Conservation (phyloP, 2,329 filamentous ascomycete genomes). For the Grosmannia serpens region DNA sequence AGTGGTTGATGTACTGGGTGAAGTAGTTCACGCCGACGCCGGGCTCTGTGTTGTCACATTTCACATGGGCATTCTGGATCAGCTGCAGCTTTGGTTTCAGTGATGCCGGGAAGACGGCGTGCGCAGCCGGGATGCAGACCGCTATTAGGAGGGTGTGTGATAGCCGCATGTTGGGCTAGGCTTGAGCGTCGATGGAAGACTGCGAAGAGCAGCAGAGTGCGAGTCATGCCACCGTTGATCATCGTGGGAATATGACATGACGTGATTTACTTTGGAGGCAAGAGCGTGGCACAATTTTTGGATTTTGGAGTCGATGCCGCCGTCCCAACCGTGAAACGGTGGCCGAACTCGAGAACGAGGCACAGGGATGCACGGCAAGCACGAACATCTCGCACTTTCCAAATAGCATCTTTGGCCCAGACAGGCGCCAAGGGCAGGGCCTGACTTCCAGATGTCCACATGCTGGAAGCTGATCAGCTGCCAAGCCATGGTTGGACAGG, state of each 20-base stretch:
- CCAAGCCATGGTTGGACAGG: no score
- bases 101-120: not conserved
- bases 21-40: slow-evolving; percentile 3
- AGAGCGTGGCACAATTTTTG: no score
- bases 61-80: not conserved
- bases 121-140: not conserved
- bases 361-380: no score
- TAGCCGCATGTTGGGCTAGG: not conserved
- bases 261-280: not conserved
- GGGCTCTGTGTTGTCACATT: not conserved
- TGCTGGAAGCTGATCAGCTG: no score
- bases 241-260: not conserved
- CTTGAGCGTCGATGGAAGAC: not conserved
- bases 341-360: no score
- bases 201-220: not conserved
- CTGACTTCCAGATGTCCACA: no score
- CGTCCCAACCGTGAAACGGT: no score
- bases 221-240: no score
- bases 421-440: no score
- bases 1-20: slow-evolving; percentile 6
- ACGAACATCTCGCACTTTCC: no score
- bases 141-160: not conserved
- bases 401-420: no score
- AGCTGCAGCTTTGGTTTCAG: not conserved
- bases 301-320: no score